phyloP scores from a whole-genome alignment of 139 green algal species.

The Tetratostichococcus sp. region DNA sequence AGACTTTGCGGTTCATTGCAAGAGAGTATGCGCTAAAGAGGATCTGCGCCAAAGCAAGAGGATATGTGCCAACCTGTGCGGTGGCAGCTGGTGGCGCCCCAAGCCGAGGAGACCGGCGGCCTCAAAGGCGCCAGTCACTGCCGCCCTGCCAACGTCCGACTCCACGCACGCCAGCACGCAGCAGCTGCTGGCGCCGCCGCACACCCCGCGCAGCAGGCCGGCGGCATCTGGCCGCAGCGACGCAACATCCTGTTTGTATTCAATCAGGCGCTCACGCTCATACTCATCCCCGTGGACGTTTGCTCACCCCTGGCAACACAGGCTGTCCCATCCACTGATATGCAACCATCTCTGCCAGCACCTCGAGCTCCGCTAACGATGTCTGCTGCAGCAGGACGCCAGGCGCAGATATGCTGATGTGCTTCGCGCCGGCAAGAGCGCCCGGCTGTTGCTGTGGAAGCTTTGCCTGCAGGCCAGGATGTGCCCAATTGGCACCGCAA shows the following conservation, averaged over 20 bases:
- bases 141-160: slow-evolving; percentile 53
- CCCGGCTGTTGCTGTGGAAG: too few species aligned
- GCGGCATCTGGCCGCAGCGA: slow-evolving; percentile 37
- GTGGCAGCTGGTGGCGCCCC: not conserved
- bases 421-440: slow-evolving; percentile 39
- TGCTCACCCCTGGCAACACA: not conserved
- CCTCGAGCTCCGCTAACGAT: slow-evolving; percentile 34
- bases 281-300: too few species aligned
- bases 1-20: too few species aligned
- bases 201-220: slow-evolving; percentile 43
- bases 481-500: too few species aligned
- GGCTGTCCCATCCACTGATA: not conserved
- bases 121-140: slow-evolving; percentile 19
- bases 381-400: slow-evolving; percentile 64
- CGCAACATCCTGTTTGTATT: slow-evolving; percentile 56
- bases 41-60: too few species aligned
- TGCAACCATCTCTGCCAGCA: too few species aligned
- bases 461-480: too few species aligned
- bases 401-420: slow-evolving; percentile 59
- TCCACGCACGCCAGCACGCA: slow-evolving; percentile 50
- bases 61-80: not conserved
- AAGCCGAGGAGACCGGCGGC: not conserved
- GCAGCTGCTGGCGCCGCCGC: slow-evolving; percentile 8
- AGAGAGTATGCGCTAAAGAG: too few species aligned
- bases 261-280: too few species aligned